Evolutionary conservation across 2,329 filamentous ascomycete species (phyloP).

Genomic region (Escovopsis sp.): DNA sequence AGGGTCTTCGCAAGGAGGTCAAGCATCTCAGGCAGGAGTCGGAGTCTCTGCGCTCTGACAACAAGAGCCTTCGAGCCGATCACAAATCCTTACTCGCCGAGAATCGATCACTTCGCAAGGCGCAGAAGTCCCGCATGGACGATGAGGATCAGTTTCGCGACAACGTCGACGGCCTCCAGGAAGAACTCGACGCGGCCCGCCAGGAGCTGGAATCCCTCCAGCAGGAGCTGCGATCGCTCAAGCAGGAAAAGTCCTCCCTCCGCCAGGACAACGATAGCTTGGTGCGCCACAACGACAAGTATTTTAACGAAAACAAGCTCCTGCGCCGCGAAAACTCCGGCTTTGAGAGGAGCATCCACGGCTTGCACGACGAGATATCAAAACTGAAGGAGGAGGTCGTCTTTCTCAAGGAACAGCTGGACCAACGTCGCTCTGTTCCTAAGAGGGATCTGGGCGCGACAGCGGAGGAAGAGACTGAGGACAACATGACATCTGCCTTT

Average conservation of each 20-base stretch:
- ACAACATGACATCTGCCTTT: constrained; percentile 44
- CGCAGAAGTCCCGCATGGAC: constrained; percentile 24
- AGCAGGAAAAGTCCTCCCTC: constrained; percentile 29
- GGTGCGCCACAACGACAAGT: constrained; percentile 38
- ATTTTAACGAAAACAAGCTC: constrained; percentile 37
- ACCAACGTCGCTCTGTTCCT: constrained; percentile 22
- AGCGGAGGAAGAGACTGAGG: constrained; percentile 25
- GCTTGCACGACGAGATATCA: constrained; percentile 30
- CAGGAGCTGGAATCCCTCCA: constrained; percentile 25
- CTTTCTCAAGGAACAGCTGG: constrained; percentile 28
- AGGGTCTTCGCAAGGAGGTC: constrained; percentile 20
- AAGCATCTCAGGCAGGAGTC: constrained; percentile 23
- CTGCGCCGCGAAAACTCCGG: constrained; percentile 31
- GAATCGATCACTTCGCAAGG: constrained; percentile 28
- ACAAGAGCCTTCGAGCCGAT: constrained; percentile 25
- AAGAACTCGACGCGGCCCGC: constrained; percentile 25
- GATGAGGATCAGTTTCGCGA: constrained; percentile 30
- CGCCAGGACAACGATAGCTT: constrained; percentile 36
- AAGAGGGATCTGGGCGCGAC: constrained; percentile 21
- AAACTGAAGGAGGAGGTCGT: constrained; percentile 33
- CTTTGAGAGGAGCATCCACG: constrained; percentile 30
- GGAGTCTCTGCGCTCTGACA: constrained; percentile 26
- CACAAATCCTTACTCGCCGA: constrained; percentile 28
- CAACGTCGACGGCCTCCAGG: constrained; percentile 23
- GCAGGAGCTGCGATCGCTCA: constrained; percentile 22